Evolutionary conservation across 2,329 filamentous ascomycete genomes (phyloP).

Genomic region (Pseudocercospora cruenta): DNA sequence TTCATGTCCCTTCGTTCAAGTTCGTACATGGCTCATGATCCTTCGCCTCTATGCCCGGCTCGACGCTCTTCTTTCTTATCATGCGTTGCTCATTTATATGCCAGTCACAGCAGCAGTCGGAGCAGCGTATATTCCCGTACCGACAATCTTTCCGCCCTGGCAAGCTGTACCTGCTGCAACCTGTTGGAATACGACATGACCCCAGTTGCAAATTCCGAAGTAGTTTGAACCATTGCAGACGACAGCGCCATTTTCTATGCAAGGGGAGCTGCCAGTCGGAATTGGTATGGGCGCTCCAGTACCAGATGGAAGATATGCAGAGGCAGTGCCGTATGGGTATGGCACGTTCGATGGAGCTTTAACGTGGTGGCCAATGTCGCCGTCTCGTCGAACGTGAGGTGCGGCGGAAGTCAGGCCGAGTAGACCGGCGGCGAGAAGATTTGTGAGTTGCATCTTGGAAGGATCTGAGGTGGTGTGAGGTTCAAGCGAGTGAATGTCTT

Average conservation of each 20-base stretch:
- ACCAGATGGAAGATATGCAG: not conserved
- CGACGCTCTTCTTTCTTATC: not conserved
- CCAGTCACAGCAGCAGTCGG: not conserved
- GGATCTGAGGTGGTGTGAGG: not conserved
- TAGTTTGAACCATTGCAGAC: slow-evolving; percentile 46
- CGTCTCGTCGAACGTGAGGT: slow-evolving; percentile 6
- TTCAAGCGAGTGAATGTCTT: not conserved
- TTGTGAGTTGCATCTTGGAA: not conserved
- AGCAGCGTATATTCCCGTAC: slow-evolving; percentile 17
- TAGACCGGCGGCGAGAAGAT: not conserved
- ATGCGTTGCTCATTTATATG: not conserved
- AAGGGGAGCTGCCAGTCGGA: slow-evolving; percentile 9
- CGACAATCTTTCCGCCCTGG: slow-evolving; percentile 27
- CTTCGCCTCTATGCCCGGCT: not conserved
- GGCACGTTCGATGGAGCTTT: not conserved
- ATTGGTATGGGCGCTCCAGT: not conserved
- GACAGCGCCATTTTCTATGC: slow-evolving; percentile 20
- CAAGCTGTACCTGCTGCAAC: slow-evolving; percentile 51
- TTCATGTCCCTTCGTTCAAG: no score
- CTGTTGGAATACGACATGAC: slow-evolving; percentile 43
- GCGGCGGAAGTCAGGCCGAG: not conserved
- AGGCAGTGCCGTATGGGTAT: not conserved
- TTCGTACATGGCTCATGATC: not conserved
- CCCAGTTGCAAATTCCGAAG: slow-evolving; percentile 51
- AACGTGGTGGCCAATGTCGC: slow-evolving; percentile 7